Evolutionary conservation across 768 basidiomycete genomes (phyloP), one percentile per base, ranked within the genome.

Genomic region (Leccinellum luteum): DNA sequence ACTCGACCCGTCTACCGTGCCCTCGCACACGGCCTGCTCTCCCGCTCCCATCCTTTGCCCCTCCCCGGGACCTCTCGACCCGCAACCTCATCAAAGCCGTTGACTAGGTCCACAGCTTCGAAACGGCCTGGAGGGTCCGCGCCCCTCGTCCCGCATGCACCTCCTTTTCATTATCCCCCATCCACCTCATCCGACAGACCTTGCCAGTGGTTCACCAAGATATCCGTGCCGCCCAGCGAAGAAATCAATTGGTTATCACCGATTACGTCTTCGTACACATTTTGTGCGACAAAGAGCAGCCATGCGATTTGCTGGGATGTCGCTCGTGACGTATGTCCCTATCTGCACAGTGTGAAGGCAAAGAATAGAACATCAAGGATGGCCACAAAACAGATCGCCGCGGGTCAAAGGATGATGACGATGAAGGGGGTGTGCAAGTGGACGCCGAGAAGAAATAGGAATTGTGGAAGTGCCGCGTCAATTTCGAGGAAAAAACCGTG

Each of bases 281-380:
- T 90, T n/a, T 90, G 86, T 63, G 85, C 86, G 1, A 89, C 88
- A 0, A 88, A 88, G 73, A 84, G 81, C 50, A 87, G 88, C 6
- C 85, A 85, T 63, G 85, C 89, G 19, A 83, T 89, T 15, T 89
- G 87, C 62, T 89, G 88, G 88, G 86, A 90, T 57, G 82, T 89
- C 14, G 81, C 82, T 51, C 76, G 78, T 3, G 84, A 89, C 51
- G 66, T 69, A 15, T 83, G 82, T 58, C 75, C 3, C 52, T 72
- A n/a, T 60, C 60, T 2, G 6, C 45, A 15, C 64, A 57, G 3
- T 21, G 51, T 47, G 49, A 32, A 1, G 28, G 30, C n/a, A n/a
- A n/a, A 30, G 66, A 55, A 15, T 55, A 52, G 15, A 21, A 38
- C 41, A 41, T 28, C 31, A 61, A 66, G 52, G 62, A 65, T 14